Evolutionary conservation across 768 basidiomycete species (phyloP), one percentile per base, ranked within the genome.

Genomic region (Leucogyrophana mollusca): DNA sequence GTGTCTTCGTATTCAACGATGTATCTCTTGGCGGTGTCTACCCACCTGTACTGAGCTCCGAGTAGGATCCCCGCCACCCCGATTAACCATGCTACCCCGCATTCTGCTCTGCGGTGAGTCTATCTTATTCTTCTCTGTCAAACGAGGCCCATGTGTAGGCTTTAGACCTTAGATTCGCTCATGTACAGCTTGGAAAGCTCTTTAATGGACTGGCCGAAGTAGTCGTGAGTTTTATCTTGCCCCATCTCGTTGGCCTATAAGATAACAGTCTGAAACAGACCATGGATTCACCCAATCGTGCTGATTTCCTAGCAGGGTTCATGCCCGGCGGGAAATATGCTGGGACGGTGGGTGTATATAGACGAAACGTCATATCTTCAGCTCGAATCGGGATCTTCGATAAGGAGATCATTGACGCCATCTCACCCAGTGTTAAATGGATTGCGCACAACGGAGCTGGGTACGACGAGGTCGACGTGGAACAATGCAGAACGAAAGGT

Each of bases 381-480:
- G 67, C 73, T 40, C 69, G 64, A 33, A 83, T 93, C 55, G 92
- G 90, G n/a, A 67, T 80, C 11, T 93, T 92, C 57, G 90, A 96
- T 64, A 78, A 80, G 62, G 87, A 86, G 51, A 72, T 95, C 53
- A 74, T 95, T 51, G 63, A 73, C 33, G 78, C 73, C 0, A 72
- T 94, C 3, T 81, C 90, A 1, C 45, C 72, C 1, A 73, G 72
- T 20, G 75, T 93, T 40, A 81, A 82, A 61, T 92, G 86, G 84
- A 89, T 94, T 59, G 87, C 85, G 2, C 90, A 90, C 61, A 91
- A 90, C 45, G 91, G 89, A 13, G 90, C 92, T 0, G 91, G 93
- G 0, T 95, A 93, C 58, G 88, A 95, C 62, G 78, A 81, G 35
- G 80, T 94, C 46, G 85, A 93, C 57, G 80, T 92, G 9, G 68